Evolutionary conservation across 345 rosid species (phyloP), one percentile per base, ranked within the genome.

Genomic region (Hibiscus trionum): DNA sequence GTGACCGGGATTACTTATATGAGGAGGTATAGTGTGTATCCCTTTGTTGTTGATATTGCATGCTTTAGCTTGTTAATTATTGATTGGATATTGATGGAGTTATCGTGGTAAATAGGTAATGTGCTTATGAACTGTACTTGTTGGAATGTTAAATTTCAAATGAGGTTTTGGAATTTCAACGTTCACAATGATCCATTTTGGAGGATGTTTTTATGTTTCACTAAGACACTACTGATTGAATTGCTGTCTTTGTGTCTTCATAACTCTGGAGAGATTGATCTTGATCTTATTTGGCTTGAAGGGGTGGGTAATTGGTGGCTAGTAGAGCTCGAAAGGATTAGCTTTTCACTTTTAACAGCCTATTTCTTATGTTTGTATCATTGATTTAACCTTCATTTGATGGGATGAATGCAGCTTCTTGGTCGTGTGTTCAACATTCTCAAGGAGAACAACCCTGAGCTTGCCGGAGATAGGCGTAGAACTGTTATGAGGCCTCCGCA

Each of bases 401-500:
- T 73, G n/a, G 76, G 50, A 7, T 81, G 50, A 67, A 7, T 77
- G 75, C 93, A 95, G 99, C 97, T 96, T 77, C 93, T 93, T 70
- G 93, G 94, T 59, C 81, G 95, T 80, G 91, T 91, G 59, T 91
- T 88, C 71, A 89, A 86, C 84, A 90, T 90, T 83, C 91, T 93
- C 46, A 91, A 90, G 64, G 99, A 96, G 86, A 85, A 96, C 49
- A 93, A 93, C 68, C 97, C 98, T 2, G 96, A 96, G 83, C 95
- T 96, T 73, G 91, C 97, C 6, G 96, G 98, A 70, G 99, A 95
- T 83, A 88, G 94, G 85, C 91, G 96, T 21, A 90, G 98, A 79
- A 95, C 98, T 63, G 97, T 91, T 67, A 92, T 93, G 98, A 88
- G 98, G 85, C 97, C 97, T 56, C 99, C 97, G 8, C 97, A 96